Base-by-base conservation (phyloP, 2,329 filamentous ascomycete species). In the Penicillium sp. region DNA sequence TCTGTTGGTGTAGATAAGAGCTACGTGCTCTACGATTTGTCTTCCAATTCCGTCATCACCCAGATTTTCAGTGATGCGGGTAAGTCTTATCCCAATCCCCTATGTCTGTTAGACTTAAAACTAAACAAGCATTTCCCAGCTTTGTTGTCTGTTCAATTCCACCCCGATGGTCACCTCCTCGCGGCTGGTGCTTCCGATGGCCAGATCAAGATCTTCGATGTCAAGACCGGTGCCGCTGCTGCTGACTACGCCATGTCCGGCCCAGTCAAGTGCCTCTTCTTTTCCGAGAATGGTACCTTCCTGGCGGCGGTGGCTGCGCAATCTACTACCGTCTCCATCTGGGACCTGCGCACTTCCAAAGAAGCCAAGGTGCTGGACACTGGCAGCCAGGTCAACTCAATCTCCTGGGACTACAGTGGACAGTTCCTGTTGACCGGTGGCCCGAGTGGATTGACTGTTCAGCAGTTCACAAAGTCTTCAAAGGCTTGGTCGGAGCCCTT, bases 211-310 rank as follows among this genome's bases (percentile, higher is more conserved):
- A 83, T 99, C 46, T 97, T 89, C 75, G 89, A 96, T 73, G 87
- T 91, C 61, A 92, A 89, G 72, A 89, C 84, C 0, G 88, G 91
- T 30, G 83, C 87, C 54, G 82, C 85, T 59, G 90, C 90, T 23
- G 90, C 90, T 23, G 85, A 84, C 49, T 96, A 95, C 71, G 77
- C 80, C 7, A 73, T 79, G 54, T 68, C 73, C 20, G 84, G 85
- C 0, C 85, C 91, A 0, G 82, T 97, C 3, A 84, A 89, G 63
- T 84, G 85, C 9, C 76, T 99, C 33, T 81, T 83, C 52, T 99
- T 99, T 75, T 97, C 92, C 0, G 94, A 99, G 72, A 99, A 99
- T 63, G 94, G 94, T 20, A 96, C 90, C 64, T 97, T 92, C 90
- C 86, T 99, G 58, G 93, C 93, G 1, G 89, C 91, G 4, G 87